These are phyloP conservation scores for Hansenula anomala DNA, from an alignment of 1,139 yeast genomes.

Conservation along the genomic window DNA sequence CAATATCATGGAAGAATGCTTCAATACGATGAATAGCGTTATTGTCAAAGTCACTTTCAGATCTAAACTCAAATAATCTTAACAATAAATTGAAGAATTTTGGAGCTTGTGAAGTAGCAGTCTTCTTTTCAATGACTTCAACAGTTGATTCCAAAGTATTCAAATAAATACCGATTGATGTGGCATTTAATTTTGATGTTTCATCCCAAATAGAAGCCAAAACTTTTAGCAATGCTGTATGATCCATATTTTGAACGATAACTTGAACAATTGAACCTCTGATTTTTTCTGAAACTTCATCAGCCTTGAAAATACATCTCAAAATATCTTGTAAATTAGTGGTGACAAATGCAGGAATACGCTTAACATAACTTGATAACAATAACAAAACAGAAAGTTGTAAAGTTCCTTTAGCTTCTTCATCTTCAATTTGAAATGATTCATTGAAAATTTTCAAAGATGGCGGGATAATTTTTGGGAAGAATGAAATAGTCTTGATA, in stretches of 20 bases:
- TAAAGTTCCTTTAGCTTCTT: constrained; percentile 29
- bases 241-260: constrained; percentile 65
- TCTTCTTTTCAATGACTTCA: constrained; percentile 65
- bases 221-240: constrained; percentile 55
- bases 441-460: constrained; percentile 54
- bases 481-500: constrained; percentile 78
- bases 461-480: constrained; percentile 80
- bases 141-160: constrained; percentile 61
- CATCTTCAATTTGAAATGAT: constrained; percentile 28
- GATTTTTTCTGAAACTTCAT: constrained; percentile 50
- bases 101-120: constrained; percentile 68
- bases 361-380: constrained; percentile 70
- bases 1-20: constrained; percentile 67
- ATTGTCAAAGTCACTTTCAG: constrained; percentile 51
- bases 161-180: constrained; percentile 65
- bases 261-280: constrained; percentile 63
- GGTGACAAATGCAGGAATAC: constrained; percentile 81
- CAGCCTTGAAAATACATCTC: constrained; percentile 51
- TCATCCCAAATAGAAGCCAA: constrained; percentile 63
- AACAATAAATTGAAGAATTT: constrained; percentile 67
- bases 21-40: constrained; percentile 82
- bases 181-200: constrained; percentile 37
- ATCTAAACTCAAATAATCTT: constrained; percentile 66
- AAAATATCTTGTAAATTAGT: constrained; percentile 64
- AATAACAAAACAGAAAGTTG: constrained; percentile 69